Base-by-base conservation (phyloP, 768 basidiomycete species). In the Leccinum broughii region DNA sequence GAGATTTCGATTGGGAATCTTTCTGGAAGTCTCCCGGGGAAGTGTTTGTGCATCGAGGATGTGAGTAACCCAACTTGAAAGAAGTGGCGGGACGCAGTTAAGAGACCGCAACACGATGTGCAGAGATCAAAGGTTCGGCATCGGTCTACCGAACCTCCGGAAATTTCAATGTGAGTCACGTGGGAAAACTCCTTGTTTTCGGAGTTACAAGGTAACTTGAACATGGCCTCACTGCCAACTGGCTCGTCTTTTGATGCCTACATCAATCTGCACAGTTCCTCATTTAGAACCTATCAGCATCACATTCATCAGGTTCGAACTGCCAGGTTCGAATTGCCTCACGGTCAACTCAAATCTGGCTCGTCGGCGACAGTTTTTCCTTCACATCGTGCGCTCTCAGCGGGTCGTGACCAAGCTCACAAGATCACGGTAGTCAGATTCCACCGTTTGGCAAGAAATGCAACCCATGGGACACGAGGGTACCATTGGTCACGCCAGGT, bases 141-240 rank as follows among this genome's bases (percentile, higher is more conserved):
- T 37, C 41, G 41, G 41, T 41, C 3, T 10, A 41, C 17, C 41
- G 41, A 7, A 41, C 17, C 17, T 41, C 41, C 41, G 41, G n/a
- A 41, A 41, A 41, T 41, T n/a, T 17, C 17, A 37, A 41, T n/a
- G 41, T 10, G 17, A 41, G 41, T 41, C 17, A 41, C n/a, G 17
- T 50, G 22, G 49, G 24, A 28, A 17, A 32, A 32, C 13, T 13
- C 32, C 11, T 26, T 11, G 4, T 34, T 34, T 11, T 32, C 17
- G 8, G 17, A 9, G 9, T n/a, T n/a, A 51, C 30, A 32, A 51
- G 51, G 51, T 30, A 51, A n/a, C 46, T 20, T 5, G 8, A n/a
- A n/a, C 41, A 9, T 41, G 3, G 35, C 24, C 24, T 54, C 55
- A 59, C 62, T 13, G 62, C 62, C 62, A 50, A 41, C 39, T 20